Percentiles rank a stretch among this genome's conserved stretches.
Conservation (phyloP, 2,329 filamentous ascomycete species). For the Chlorencoelia australis region DNA sequence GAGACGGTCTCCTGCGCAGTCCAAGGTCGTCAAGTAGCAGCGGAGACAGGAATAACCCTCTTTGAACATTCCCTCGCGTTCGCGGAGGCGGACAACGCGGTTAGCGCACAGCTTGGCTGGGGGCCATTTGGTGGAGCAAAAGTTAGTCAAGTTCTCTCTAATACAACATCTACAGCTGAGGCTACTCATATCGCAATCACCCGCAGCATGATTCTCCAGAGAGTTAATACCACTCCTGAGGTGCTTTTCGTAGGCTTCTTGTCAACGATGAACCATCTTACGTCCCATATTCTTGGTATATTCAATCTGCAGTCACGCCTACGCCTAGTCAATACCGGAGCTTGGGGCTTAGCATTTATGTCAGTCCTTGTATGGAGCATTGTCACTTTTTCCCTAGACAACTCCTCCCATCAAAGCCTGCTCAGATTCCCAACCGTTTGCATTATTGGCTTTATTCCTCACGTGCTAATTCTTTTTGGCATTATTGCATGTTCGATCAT, state of each 20-base stretch:
- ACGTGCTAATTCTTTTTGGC: slow-evolving; percentile 75
- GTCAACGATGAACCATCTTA: slow-evolving; percentile 81
- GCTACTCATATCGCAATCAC: slow-evolving; percentile 40
- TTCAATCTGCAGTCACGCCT: slow-evolving; percentile 70
- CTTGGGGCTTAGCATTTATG: slow-evolving; percentile 92
- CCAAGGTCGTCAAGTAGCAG: slow-evolving; percentile 67
- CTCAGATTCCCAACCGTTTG: slow-evolving; percentile 88
- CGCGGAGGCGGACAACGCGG: slow-evolving; percentile 84
- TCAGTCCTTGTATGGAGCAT: slow-evolving; percentile 71
- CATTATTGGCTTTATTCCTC: slow-evolving; percentile 89
- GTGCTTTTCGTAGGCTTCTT: slow-evolving; percentile 78
- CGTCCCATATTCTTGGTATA: slow-evolving; percentile 73
- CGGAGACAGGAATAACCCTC: slow-evolving; percentile 90
- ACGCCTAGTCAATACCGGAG: slow-evolving; percentile 74
- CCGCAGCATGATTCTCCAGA: slow-evolving; percentile 59
- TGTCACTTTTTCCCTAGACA: slow-evolving; percentile 48
- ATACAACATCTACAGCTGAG: slow-evolving; percentile 15
- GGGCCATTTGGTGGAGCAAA: slow-evolving; percentile 37
- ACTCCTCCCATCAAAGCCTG: slow-evolving; percentile 53
- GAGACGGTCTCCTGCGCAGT: slow-evolving; percentile 83
- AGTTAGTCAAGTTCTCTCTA: slow-evolving; percentile 12
- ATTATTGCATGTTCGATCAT: slow-evolving; percentile 68
- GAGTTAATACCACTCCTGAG: slow-evolving; percentile 83
- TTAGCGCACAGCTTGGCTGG: slow-evolving; percentile 69
- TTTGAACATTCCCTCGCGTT: slow-evolving; percentile 96